These are phyloP conservation scores for Aspergillus homomorphus DNA, from an alignment of 495 filamentous ascomycete genomes.

Conservation along the genomic window DNA sequence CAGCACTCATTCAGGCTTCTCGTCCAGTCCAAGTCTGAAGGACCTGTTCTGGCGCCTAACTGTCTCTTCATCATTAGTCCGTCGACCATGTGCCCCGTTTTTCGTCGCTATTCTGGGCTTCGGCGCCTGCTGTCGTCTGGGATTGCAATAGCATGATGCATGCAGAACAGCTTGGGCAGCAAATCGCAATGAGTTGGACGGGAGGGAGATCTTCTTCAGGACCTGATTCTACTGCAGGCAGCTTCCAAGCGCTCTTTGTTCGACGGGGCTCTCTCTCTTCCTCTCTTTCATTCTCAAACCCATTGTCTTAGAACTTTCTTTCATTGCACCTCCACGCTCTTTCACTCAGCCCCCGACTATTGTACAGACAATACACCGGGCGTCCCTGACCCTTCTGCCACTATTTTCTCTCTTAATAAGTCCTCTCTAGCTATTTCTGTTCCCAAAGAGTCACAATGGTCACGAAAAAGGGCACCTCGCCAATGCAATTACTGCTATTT, in stretches of 20 bases:
- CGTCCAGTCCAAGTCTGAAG: not conserved
- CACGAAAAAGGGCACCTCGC: slow-evolving; percentile 6
- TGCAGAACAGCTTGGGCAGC: slow-evolving; percentile 11
- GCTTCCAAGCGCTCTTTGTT: not conserved
- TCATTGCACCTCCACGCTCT: not conserved
- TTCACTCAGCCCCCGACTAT: not conserved
- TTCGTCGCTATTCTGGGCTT: slow-evolving; percentile 26
- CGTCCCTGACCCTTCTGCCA: not conserved
- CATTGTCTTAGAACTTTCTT: not conserved
- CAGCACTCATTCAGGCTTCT: not conserved
- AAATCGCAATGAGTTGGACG: slow-evolving; percentile 11
- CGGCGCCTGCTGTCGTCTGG: slow-evolving; percentile 28
- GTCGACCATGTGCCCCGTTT: slow-evolving; percentile 20
- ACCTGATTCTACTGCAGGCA: not conserved
- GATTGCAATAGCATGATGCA: slow-evolving; percentile 16
- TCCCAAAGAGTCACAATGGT: not conserved
- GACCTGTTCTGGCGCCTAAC: slow-evolving; percentile 8
- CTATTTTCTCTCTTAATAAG: not conserved
- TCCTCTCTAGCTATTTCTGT: too few relatives aligned
- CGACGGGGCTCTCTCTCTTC: not conserved
- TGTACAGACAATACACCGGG: not conserved
- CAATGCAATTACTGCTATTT: slow-evolving; percentile 26
- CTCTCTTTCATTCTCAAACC: not conserved
- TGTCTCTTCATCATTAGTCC: slow-evolving; percentile 19
- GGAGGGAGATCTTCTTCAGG: slow-evolving; percentile 1